Percentiles rank a stretch among this genome's conserved stretches.
phyloP scores from a whole-genome alignment of 768 basidiomycete genomes.

The Mycena alexandri region DNA sequence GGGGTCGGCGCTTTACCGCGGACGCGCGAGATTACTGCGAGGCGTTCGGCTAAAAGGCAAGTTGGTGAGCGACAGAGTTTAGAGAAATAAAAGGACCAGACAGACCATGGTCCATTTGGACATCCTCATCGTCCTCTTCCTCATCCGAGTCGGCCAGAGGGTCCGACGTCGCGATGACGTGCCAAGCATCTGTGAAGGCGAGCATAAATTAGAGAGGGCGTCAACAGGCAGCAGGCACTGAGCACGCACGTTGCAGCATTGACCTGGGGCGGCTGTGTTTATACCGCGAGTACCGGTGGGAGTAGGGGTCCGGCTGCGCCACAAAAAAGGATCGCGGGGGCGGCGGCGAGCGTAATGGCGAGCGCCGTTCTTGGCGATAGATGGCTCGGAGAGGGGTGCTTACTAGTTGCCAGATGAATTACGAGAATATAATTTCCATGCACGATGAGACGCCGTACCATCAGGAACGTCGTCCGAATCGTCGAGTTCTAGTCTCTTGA shows the following conservation, averaged over 20 bases:
- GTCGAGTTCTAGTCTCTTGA: constrained; percentile 40
- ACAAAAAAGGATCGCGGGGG: not conserved
- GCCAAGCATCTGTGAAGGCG: constrained; percentile 74
- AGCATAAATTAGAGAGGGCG: constrained; percentile 16
- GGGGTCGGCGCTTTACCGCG: constrained; percentile 72
- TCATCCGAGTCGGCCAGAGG: constrained; percentile 85
- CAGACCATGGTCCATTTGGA: constrained; percentile 76
- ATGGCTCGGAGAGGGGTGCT: constrained; percentile 21
- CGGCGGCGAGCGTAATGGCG: constrained; percentile 2
- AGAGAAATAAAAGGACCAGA: constrained; percentile 24
- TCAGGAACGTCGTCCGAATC: constrained; percentile 32
- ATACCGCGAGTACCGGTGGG: constrained; percentile 40
- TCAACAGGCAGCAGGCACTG: constrained; percentile 15
- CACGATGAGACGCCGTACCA: not conserved
- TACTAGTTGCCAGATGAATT: constrained; percentile 9
- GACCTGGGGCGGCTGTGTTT: constrained; percentile 51
- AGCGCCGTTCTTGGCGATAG: constrained; percentile 16
- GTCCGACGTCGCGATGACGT: constrained; percentile 73
- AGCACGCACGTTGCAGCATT: constrained; percentile 76
- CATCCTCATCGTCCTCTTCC: constrained; percentile 73
- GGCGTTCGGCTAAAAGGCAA: constrained; percentile 62
- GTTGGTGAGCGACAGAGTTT: constrained; percentile 11
- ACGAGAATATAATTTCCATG: not conserved
- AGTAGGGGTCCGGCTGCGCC: constrained; percentile 10
- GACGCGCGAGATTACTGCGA: constrained; percentile 70